These are phyloP conservation scores for Sclerotinia subarctica DNA, from an alignment of 2,329 filamentous ascomycete genomes.

Conservation along the genomic window DNA sequence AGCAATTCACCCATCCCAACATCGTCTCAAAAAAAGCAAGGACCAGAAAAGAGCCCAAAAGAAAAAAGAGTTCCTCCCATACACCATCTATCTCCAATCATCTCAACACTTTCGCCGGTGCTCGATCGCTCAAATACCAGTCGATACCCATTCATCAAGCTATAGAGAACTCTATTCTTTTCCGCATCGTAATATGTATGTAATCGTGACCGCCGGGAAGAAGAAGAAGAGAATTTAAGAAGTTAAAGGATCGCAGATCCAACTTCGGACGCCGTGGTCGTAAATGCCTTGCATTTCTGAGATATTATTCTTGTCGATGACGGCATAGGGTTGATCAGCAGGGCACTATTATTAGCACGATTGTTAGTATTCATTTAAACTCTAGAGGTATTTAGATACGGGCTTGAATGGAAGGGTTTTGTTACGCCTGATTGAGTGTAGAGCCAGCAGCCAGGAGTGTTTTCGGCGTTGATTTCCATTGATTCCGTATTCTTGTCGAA, in stretches of 20 bases:
- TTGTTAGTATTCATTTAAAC: background rate
- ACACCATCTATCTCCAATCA: background rate
- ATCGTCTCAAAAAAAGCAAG: background rate
- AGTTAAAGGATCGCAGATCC: background rate
- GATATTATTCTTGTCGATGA: conserved; percentile 5
- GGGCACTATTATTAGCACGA: background rate
- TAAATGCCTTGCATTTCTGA: background rate
- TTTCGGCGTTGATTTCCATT: conserved; percentile 2
- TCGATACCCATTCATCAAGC: background rate
- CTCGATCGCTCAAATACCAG: conserved; percentile 3
- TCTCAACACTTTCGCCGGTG: background rate
- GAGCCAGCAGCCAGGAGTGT: conserved; percentile 8
- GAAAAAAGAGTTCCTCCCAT: background rate
- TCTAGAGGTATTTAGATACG: too few relatives aligned
- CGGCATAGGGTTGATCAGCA: background rate
- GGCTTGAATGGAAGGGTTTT: background rate
- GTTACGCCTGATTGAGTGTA: conserved; percentile 10
- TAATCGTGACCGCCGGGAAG: background rate
- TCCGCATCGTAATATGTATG: background rate
- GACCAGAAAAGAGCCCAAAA: background rate
- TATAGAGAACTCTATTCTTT: background rate
- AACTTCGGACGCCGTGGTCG: background rate
- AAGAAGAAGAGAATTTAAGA: background rate
- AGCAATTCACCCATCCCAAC: background rate
- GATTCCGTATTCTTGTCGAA: conserved; percentile 1